phyloP scores from a whole-genome alignment of 768 basidiomycete species.

The Clavaria fumosa region DNA sequence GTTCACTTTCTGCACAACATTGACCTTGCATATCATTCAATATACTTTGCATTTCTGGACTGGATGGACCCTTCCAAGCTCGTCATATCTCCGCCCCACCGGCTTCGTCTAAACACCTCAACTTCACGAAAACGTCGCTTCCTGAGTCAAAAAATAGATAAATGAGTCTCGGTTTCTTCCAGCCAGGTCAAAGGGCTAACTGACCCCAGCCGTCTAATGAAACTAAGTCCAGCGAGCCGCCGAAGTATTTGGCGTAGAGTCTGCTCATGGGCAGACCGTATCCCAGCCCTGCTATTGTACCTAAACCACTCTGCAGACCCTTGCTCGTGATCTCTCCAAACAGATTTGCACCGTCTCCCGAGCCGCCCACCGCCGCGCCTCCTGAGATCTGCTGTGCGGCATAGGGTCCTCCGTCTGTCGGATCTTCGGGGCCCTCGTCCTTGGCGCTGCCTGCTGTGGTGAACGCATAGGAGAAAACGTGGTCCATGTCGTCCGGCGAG shows the following conservation, averaged over 20 bases:
- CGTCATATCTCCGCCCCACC: constrained; percentile 18
- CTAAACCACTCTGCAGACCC: constrained; percentile 65
- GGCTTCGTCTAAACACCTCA: constrained; percentile 35
- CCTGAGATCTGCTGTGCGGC: constrained; percentile 69
- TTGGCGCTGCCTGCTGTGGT: constrained; percentile 58
- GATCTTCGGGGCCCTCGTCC: constrained; percentile 21
- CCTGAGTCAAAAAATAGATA: constrained; percentile 15
- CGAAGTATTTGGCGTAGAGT: constrained; percentile 72
- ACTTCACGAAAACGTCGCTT: constrained; percentile 34
- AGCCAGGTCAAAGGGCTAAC: too few species aligned
- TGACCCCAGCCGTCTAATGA: constrained; percentile 75
- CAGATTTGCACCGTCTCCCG: constrained; percentile 33
- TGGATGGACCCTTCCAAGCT: not conserved
- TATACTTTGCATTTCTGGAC: constrained; percentile 13
- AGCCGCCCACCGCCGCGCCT: constrained; percentile 39
- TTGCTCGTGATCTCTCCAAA: constrained; percentile 70
- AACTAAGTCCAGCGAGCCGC: constrained; percentile 69
- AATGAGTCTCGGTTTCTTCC: not conserved
- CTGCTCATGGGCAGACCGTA: constrained; percentile 77
- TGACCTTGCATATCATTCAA: constrained; percentile 21
- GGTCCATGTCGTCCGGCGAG: constrained; percentile 51
- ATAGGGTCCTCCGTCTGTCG: constrained; percentile 52
- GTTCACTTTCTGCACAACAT: too few species aligned
- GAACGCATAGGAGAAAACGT: constrained; percentile 85
- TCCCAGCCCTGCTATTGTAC: constrained; percentile 82